These are phyloP conservation scores for Quercus berberidifolia DNA, from an alignment of 306 rosid genomes.

Conservation along the genomic window DNA sequence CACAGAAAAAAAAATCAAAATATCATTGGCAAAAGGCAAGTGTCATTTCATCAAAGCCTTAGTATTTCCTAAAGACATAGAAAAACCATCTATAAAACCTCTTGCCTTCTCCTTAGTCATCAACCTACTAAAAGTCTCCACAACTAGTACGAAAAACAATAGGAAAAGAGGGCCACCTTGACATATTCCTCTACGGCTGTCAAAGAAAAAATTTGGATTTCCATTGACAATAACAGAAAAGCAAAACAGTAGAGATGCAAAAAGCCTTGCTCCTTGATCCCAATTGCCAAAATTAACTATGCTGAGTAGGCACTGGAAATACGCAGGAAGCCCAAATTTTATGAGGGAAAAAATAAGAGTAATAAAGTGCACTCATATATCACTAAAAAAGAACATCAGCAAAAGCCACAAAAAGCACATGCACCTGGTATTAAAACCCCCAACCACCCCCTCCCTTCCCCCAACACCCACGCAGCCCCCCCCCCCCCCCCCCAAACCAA, in stretches of 20 bases:
- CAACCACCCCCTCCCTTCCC: neutral
- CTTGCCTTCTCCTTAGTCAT: no score
- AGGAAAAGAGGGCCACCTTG: no score
- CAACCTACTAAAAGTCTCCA: no score
- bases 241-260: neutral
- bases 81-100: no score
- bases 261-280: neutral
- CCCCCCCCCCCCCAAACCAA: neutral
- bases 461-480: neutral
- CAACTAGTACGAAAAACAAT: no score
- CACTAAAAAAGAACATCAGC: neutral
- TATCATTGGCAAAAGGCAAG: no score
- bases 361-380: neutral
- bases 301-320: neutral
- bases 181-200: no score
- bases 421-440: neutral
- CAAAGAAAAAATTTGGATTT: no score
- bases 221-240: no score
- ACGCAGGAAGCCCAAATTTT: neutral
- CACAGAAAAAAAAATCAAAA: no score
- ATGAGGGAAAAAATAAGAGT: neutral
- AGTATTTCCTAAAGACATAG: no score
- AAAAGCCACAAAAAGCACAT: neutral
- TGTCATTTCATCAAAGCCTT: no score
- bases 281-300: neutral